Percentiles rank a stretch among this genome's conserved stretches.
These are phyloP conservation scores for Ceratonia siliqua DNA, from an alignment of 306 rosid species.

Conservation along the genomic window DNA sequence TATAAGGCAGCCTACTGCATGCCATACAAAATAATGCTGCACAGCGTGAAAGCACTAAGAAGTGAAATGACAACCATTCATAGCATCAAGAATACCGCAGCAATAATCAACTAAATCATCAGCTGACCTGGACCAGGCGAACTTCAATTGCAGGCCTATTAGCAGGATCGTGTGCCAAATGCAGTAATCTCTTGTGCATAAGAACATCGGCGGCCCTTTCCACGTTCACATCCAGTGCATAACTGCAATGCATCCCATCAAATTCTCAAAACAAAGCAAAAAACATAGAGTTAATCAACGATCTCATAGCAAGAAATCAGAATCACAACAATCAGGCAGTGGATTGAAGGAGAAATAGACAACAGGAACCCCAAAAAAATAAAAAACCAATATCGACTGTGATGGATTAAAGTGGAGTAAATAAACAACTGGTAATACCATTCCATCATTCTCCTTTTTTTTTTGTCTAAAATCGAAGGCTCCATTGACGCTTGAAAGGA, in stretches of 20 bases:
- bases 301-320: background rate
- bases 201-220: conserved; percentile 98
- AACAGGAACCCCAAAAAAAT: background rate
- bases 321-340: background rate
- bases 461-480: background rate
- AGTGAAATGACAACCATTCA: conserved; percentile 4
- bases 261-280: conserved; percentile 27
- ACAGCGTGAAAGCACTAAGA: conserved; percentile 2
- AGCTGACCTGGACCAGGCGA: conserved; percentile 88
- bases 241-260: conserved; percentile 55
- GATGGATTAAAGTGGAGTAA: background rate
- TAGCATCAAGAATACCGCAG: conserved; percentile 8
- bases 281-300: conserved; percentile 24
- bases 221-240: conserved; percentile 93
- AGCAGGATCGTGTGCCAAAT: conserved; percentile 83
- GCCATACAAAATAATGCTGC: background rate
- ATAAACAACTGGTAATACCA: background rate
- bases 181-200: conserved; percentile 84
- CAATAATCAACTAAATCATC: background rate
- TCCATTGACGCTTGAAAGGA: background rate
- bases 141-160: conserved; percentile 91
- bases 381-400: background rate
- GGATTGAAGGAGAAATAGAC: background rate
- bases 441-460: background rate
- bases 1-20: background rate